A percentile compares a stretch with the other conserved stretches of the same genome.
Conservation (phyloP, 2,329 filamentous ascomycete genomes). For the Arthrobotrys conoides region DNA sequence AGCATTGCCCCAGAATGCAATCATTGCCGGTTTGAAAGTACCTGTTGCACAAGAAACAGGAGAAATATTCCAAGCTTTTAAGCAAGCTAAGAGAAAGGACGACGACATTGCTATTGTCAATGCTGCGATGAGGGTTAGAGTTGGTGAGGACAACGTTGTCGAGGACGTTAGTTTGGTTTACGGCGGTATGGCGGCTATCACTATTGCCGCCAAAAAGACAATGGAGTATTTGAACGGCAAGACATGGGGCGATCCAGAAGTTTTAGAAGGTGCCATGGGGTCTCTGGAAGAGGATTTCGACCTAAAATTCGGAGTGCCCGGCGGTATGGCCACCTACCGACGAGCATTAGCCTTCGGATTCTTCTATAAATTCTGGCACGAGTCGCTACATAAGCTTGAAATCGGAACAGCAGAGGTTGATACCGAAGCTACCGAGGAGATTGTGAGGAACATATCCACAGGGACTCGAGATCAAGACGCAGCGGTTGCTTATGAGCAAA, state of each 20-base stretch:
- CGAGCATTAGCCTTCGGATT: conserved; percentile 92
- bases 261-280: conserved; percentile 89
- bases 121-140: conserved; percentile 80
- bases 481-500: conserved; percentile 82
- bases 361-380: conserved; percentile 98
- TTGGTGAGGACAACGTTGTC: conserved; percentile 79
- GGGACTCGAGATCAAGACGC: conserved; percentile 84
- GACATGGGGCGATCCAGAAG: conserved; percentile 82
- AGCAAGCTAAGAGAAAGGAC: conserved; percentile 96
- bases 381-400: conserved; percentile 78
- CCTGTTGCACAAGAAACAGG: conserved; percentile 80
- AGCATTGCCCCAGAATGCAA: conserved; percentile 82
- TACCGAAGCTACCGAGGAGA: conserved; percentile 82
- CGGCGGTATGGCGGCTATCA: conserved; percentile 94
- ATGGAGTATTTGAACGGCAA: conserved; percentile 82
- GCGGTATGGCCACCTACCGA: conserved; percentile 96
- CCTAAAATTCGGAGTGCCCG: conserved; percentile 88
- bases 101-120: conserved; percentile 99
- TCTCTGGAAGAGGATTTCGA: conserved; percentile 92
- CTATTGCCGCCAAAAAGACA: conserved; percentile 85
- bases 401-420: conserved; percentile 68
- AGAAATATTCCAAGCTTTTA: conserved; percentile 91
- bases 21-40: conserved; percentile 89
- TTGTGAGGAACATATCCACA: conserved; percentile 85
- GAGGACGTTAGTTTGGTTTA: conserved; percentile 85